phyloP scores from a whole-genome alignment of 306 rosid genomes.

The Vicia villosa region DNA sequence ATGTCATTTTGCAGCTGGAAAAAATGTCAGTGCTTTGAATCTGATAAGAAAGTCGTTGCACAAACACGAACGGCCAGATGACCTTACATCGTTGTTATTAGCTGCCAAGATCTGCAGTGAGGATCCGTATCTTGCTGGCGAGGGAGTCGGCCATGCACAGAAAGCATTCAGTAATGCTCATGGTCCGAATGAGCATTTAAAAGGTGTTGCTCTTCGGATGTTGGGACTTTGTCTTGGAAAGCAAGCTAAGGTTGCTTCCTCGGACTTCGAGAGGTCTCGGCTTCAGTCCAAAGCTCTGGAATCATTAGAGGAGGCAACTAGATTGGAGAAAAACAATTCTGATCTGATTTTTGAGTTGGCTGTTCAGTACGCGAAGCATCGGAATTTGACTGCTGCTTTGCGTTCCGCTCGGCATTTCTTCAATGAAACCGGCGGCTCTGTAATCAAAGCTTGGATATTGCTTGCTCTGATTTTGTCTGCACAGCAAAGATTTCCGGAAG shows the following conservation, averaged over 20 bases:
- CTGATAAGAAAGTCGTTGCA: slow-evolving; percentile 82
- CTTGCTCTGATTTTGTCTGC: slow-evolving; percentile 92
- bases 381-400: slow-evolving; percentile 78
- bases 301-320: slow-evolving; percentile 45
- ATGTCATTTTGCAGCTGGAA: slow-evolving; percentile 77
- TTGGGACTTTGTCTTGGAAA: slow-evolving; percentile 84
- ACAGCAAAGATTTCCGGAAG: slow-evolving; percentile 75
- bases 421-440: slow-evolving; percentile 87
- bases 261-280: slow-evolving; percentile 47
- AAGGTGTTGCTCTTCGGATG: slow-evolving; percentile 74
- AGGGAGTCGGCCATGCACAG: slow-evolving; percentile 76
- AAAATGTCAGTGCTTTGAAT: slow-evolving; percentile 64
- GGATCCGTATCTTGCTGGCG: slow-evolving; percentile 70
- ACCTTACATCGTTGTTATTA: slow-evolving; percentile 66
- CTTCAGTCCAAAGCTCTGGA: slow-evolving; percentile 49
- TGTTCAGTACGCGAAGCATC: slow-evolving; percentile 70
- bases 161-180: slow-evolving; percentile 58
- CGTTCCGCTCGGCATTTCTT: slow-evolving; percentile 71
- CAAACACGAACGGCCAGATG: slow-evolving; percentile 81
- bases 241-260: slow-evolving; percentile 69
- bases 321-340: slow-evolving; percentile 46
- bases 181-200: slow-evolving; percentile 65
- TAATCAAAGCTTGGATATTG: slow-evolving; percentile 83
- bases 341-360: slow-evolving; percentile 86
- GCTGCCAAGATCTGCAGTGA: slow-evolving; percentile 87